Base-by-base conservation (phyloP, 352 stramenopile genomes). In the Plasmopara halstedii region DNA sequence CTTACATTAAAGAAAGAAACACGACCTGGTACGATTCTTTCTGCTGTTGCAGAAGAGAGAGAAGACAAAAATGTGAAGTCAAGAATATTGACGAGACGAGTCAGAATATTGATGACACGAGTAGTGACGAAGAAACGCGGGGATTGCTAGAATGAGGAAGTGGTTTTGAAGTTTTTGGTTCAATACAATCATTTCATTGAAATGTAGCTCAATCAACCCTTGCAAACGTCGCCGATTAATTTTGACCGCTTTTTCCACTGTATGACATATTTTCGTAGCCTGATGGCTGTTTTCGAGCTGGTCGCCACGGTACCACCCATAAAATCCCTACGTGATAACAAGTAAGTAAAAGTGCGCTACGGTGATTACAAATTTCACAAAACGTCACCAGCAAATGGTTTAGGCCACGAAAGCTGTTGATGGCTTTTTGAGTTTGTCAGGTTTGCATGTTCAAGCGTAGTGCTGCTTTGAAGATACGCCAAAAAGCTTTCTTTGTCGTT, bases 291-390 rank as follows among this genome's bases (percentile, higher is more conserved):
- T n/a, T n/a, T n/a, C n/a, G n/a, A n/a, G n/a, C n/a, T n/a, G n/a
- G n/a, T n/a, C n/a, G n/a, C n/a, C n/a, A n/a, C 1, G 72, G 72
- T 7, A 82, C 42, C 20, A 85, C 65, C 70, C 72, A 87, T 21
- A 86, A 46, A 47, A 86, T 77, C 18, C 74, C 73, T 85, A 19
- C 1, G 18, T 18, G 7, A 29, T 17, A 50, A 10, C 21, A 25
- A 27, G 23, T 41, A 13, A 18, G n/a, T 7, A 37, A 37, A 18
- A 29, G 11, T 2, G 13, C n/a, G n/a, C n/a, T 34, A 3, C 32
- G 2, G n/a, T 18, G 32, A 8, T 20, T 19, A 10, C 0, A 37
- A 1, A 18, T 3, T 1, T 5, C 18, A 37, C 14, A 21, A 8
- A 48, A 34, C 7, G 21, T 32, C 10, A 81, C 72, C 70, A 46